Base-by-base conservation (phyloP, 1,284 basidiomycete species). In the Cutaneotrichosporon spelunceum region DNA sequence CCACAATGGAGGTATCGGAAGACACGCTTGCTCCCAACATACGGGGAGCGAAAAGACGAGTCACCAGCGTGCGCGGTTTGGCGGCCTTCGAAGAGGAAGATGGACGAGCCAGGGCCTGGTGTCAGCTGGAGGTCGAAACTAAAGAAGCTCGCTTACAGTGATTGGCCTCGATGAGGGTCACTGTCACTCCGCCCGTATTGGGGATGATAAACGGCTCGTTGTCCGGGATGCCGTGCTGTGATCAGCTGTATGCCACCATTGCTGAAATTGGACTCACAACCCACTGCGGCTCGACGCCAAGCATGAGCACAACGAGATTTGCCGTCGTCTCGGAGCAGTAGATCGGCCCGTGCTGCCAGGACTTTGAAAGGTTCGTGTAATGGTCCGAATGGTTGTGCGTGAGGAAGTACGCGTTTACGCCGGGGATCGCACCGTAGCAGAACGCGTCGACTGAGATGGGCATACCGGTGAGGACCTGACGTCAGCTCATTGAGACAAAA, bases 1-100 rank as follows among this genome's bases (percentile, higher is more conserved):
- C 95, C 95, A 68, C 96, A 99, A 70, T 99, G 95, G 3, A 99
- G 83, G 74, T 98, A 98, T 24, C 92, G 84, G 74, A 93, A 97
- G 0, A 83, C 79, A 60, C 83, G 84, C 29, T 82, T 77, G 13
- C 87, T 86, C 2, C 90, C 91, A 7, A 93, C 82, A 64, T 82
- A 86, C 0, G 85, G 81, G 1, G 88, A 88, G 66, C 85, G 87
- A 81, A 86, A 88, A 10, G 71, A 72, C 53, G 87, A 89, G 71
- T 93, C 91, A 0, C 92, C 93, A 1, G 93, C 90, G 71, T 94
- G 83, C 52, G 88, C 80, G 0, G 93, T 97, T 75, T 96, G 94
- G 26, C 79, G 84, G 0, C 95, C 95, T 78, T 96, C 92, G 67
- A 95, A 98, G 21, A 96, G 83, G 76, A 98, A 97, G 9, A 99